Conservation (phyloP, 2,329 filamentous ascomycete species). For the Keithomyces neogunnii region DNA sequence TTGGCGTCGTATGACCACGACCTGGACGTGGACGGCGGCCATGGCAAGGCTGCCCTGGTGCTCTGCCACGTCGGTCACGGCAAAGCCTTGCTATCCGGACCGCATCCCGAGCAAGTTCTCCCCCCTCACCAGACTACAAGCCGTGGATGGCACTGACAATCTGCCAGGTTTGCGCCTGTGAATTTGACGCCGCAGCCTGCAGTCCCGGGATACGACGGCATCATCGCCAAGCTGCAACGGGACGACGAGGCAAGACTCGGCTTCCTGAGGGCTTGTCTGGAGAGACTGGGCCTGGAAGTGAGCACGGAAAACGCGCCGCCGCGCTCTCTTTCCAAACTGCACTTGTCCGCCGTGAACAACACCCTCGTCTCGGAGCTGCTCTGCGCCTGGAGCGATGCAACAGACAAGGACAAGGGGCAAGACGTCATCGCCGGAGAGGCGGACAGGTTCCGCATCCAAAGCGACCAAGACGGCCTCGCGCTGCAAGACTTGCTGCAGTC, state of each 20-base stretch:
- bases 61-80: constrained; percentile 79
- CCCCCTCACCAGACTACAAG: neutral
- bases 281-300: constrained; percentile 74
- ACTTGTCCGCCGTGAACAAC: constrained; percentile 64
- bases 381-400: constrained; percentile 56
- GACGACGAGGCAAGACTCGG: constrained; percentile 62
- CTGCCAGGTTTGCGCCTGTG: constrained; percentile 64
- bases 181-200: constrained; percentile 65
- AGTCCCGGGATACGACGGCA: constrained; percentile 58
- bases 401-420: constrained; percentile 55
- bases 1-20: constrained; percentile 72
- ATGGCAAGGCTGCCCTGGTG: constrained; percentile 64
- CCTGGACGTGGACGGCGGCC: constrained; percentile 67
- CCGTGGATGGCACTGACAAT: constrained; percentile 8
- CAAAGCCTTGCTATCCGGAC: constrained; percentile 69
- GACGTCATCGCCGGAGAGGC: constrained; percentile 72
- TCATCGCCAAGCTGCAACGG: constrained; percentile 58
- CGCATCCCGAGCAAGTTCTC: constrained; percentile 71
- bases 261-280: constrained; percentile 73
- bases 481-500: constrained; percentile 46
- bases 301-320: constrained; percentile 59
- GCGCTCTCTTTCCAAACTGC: constrained; percentile 72
- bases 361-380: constrained; percentile 61
- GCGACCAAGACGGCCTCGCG: constrained; percentile 51
- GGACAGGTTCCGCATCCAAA: constrained; percentile 75